phyloP scores from a whole-genome alignment of 75 land plant species.

The Cunninghamia lanceolata region DNA sequence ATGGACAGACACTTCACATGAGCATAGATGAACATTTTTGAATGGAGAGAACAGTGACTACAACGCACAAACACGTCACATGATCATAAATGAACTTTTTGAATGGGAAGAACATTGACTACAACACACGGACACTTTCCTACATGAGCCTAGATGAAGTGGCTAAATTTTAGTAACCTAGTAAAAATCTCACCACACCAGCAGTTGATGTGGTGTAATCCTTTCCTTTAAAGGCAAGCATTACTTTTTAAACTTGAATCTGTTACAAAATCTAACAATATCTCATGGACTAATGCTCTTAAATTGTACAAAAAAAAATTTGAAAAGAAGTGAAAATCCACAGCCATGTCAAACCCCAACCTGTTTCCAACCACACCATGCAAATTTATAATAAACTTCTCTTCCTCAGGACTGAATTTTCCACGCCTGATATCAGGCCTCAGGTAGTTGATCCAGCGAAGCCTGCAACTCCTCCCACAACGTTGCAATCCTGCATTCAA shows the following conservation, averaged over 20 bases:
- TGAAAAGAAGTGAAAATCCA: neutral
- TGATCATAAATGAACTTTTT: too few relatives aligned
- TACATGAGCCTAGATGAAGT: too few relatives aligned
- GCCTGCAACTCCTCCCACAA: constrained; percentile 25
- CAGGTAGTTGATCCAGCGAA: constrained; percentile 17
- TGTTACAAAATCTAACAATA: neutral
- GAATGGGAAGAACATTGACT: too few relatives aligned
- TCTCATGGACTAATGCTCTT: neutral
- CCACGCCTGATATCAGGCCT: constrained; percentile 18
- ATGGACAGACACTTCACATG: too few relatives aligned
- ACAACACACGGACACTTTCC: too few relatives aligned
- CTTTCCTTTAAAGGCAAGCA: neutral
- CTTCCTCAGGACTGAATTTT: constrained; percentile 14
- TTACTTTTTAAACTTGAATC: neutral
- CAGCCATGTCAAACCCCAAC: neutral
- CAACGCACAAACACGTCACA: too few relatives aligned
- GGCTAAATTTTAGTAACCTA: neutral
- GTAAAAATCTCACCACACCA: neutral
- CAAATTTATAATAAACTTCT: constrained; percentile 16
- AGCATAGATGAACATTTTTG: too few relatives aligned
- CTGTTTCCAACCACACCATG: constrained; percentile 19
- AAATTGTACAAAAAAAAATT: neutral
- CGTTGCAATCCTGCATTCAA: constrained; percentile 19
- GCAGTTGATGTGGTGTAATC: neutral
- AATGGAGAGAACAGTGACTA: too few relatives aligned